Evolutionary conservation across 768 basidiomycete species (phyloP), one percentile per base, ranked within the genome.

Genomic region (Lactarius vividus): DNA sequence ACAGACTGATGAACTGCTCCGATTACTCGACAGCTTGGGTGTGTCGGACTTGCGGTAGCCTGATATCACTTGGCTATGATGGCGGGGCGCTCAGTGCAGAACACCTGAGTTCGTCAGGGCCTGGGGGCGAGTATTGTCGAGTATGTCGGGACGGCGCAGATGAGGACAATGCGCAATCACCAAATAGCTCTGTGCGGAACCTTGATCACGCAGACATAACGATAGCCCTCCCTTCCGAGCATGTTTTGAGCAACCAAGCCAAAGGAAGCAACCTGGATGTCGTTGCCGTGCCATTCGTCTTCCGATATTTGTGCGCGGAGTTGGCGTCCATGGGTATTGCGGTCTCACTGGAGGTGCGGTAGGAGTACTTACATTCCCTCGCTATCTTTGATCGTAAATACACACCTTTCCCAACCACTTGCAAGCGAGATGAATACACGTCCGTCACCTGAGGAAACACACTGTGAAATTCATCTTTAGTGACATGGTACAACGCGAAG

Each of bases 11-110:
- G 97, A 99, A 99, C 79, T 99, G 97, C 75, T 98, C 96, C 31
- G 97, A 99, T 78, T 99, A 98, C 77, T 98, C 97, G 31, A 98
- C 95, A 0, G 93, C 97, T 4, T 99, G 97, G 97, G 96, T 98
- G 13, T 99, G 97, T 77, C 85, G 97, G 61, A 91, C 88, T 2
- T 99, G 97, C 74, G 97, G 97, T 20, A 95, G 92, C 74, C 82
- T 99, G 61, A 92, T 98, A 71, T 95, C 96, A 10, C 82, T 99
- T 61, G 97, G 97, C 28, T 98, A 96, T 77, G 96, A 98, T 68
- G 93, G 97, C 74, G 81, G 88, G 73, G 84, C 81, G 66, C 80
- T 92, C 23, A 89, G 92, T 62, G 87, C 88, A 75, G 80, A 80
- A 63, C 76, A 77, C 35, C 75, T 85, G 55, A 88, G 82, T 67